phyloP scores from a whole-genome alignment of 306 rosid genomes.

The Prunus mume region DNA sequence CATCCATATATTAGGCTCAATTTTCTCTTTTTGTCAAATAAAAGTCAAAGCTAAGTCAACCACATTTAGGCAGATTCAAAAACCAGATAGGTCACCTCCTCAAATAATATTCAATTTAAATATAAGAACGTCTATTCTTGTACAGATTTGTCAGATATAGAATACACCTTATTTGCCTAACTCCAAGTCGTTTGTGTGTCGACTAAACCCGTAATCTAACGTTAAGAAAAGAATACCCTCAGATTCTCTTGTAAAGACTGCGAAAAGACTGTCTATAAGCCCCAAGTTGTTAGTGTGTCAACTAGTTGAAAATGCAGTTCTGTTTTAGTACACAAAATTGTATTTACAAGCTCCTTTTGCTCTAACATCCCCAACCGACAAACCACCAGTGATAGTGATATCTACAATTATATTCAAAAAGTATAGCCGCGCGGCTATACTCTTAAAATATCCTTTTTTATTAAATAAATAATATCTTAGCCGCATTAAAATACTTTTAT shows the following conservation, averaged over 20 bases:
- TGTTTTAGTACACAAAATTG: conserved; percentile 13
- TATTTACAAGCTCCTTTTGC: conserved; percentile 24
- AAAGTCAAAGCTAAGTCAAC: neutral
- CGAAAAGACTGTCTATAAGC: neutral
- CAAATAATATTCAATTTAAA: neutral
- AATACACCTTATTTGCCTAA: neutral
- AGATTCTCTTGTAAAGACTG: neutral
- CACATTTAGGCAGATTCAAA: neutral
- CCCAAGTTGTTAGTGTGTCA: neutral
- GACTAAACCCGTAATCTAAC: neutral
- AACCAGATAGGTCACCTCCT: neutral
- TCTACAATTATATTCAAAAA: neutral
- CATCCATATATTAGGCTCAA: neutral
- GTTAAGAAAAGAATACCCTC: neutral
- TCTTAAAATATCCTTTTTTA: no score
- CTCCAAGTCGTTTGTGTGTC: neutral
- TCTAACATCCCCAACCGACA: neutral
- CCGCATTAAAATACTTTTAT: no score
- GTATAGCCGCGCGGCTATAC: no score
- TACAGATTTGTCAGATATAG: neutral
- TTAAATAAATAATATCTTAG: no score
- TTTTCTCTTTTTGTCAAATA: neutral
- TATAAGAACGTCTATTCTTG: neutral
- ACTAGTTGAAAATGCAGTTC: neutral
- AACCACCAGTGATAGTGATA: neutral